Conservation (phyloP, 768 basidiomycete species). For the Mycena polygramma region DNA sequence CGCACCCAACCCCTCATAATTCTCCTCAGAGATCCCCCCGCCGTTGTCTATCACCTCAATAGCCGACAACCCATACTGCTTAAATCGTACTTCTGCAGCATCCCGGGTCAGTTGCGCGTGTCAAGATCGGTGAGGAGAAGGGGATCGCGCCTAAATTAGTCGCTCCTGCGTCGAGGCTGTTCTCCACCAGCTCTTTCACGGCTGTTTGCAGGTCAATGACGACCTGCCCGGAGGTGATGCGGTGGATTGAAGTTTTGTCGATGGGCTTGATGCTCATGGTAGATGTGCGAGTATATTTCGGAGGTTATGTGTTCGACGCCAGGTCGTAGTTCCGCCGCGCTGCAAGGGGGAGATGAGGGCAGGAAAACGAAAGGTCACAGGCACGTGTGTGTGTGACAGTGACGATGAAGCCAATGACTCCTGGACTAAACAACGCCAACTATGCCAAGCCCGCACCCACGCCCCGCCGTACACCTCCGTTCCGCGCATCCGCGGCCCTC, state of each 20-base stretch:
- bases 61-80: conserved; percentile 83
- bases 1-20: conserved; percentile 84
- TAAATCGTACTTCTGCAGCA: conserved; percentile 85
- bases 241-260: conserved; percentile 83
- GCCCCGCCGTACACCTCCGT: too few relatives aligned
- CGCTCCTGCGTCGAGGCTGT: conserved; percentile 93
- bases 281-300: neutral
- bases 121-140: neutral
- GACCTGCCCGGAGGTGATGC: conserved; percentile 95
- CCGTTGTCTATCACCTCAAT: conserved; percentile 97
- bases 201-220: conserved; percentile 94
- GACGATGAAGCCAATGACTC: neutral
- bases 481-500: too few relatives aligned
- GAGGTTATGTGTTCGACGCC: too few relatives aligned
- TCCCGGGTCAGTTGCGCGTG: conserved; percentile 11
- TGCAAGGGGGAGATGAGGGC: too few relatives aligned
- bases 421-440: too few relatives aligned
- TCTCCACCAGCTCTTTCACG: conserved; percentile 97
- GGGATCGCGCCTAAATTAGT: conserved; percentile 79
- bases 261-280: conserved; percentile 66
- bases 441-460: too few relatives aligned
- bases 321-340: too few relatives aligned
- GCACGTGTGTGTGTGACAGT: neutral
- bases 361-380: neutral
- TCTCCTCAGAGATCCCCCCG: conserved; percentile 80